These are phyloP conservation scores for Candida easanensis DNA, from an alignment of 805 yeast species.

Conservation along the genomic window DNA sequence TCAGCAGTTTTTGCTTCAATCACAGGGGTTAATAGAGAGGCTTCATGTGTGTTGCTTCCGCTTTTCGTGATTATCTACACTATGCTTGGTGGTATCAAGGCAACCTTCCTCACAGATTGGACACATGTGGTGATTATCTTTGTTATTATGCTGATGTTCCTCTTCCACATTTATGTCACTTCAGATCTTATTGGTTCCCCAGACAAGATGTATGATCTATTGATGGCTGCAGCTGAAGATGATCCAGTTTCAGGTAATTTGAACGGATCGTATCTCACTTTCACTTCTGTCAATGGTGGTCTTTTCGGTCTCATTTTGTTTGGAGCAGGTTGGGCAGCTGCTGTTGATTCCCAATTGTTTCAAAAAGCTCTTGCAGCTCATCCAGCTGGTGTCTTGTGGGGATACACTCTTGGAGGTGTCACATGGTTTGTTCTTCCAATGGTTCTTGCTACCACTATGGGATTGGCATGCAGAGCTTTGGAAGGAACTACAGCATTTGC, in stretches of 20 bases:
- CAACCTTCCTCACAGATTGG: not conserved
- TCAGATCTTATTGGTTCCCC: not conserved
- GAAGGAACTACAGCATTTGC: not conserved
- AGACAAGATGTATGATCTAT: not conserved
- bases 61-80: conserved; percentile 2
- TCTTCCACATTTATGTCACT: not conserved
- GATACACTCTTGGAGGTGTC: not conserved
- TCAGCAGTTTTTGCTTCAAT: conserved; percentile 36
- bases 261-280: not conserved
- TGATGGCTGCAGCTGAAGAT: not conserved
- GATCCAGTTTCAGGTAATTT: not conserved
- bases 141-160: not conserved
- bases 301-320: not conserved
- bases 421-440: not conserved
- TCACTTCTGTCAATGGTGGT: not conserved
- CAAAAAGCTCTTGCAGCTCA: not conserved
- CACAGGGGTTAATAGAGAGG: conserved; percentile 43
- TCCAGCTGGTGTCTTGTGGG: not conserved
- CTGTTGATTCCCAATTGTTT: not conserved
- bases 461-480: not conserved
- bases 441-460: not conserved
- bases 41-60: conserved; percentile 41
- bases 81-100: not conserved
- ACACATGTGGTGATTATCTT: not conserved
- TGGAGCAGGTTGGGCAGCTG: conserved; percentile 1